Evolutionary conservation across 805 yeast species (phyloP), one percentile per base, ranked within the genome.

Genomic region (Torulaspora quercuum): DNA sequence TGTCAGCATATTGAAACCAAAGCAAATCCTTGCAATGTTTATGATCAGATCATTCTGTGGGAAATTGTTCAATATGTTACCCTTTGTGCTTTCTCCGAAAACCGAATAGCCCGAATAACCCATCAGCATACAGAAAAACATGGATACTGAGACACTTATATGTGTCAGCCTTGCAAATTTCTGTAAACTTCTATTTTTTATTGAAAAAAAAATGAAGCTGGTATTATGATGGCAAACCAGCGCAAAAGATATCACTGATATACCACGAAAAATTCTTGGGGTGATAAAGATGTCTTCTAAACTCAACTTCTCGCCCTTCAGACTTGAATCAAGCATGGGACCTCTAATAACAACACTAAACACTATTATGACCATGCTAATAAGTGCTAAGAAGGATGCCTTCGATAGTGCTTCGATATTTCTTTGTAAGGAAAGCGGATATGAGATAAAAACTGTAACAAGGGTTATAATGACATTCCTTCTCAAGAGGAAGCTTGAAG

Each of bases 141-240:
- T 82, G 0, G 95, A 84, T 0, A 89, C 76, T 6, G 76, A 69
- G 35, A 95, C 86, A 7, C 94, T 82, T 45, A 83, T 73, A 57
- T 90, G 97, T 1, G 95, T 88, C 16, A 89, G 73, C 25, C 64
- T 69, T 27, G 84, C 72, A 55, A 89, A 89, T 44, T 89, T 69
- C 44, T 78, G 80, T 48, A 87, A 55, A 3, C 95, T 78, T 5
- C 95, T 90, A 13, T 74, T 75, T 46, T 73, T 74, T 53, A 90
- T 71, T 0, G 96, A 86, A 55, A 85, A 86, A 65, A 80, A 89
- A 28, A 89, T 90, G 53, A 89, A 82, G 18, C 90, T 76, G 0
- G 97, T 87, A 57, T 89, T 89, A 59, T 89, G 97, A 55, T 89
- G 97, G 55, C 97, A 89, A 3, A 89, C 97, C 47, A 90, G 72